phyloP scores from a whole-genome alignment of 257 asterid genomes.

The Lycium ferocissimum region DNA sequence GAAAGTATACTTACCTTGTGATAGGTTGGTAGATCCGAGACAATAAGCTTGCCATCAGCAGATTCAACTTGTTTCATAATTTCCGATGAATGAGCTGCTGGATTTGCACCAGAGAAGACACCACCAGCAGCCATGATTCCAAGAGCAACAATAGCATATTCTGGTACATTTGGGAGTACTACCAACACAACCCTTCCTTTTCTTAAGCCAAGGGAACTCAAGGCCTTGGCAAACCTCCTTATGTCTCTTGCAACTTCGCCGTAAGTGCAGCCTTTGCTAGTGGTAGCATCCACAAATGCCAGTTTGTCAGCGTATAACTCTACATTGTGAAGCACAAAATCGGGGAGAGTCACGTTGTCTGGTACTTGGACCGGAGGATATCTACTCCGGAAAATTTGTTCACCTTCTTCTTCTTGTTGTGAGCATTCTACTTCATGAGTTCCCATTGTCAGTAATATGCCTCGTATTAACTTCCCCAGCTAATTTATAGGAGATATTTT shows the following conservation, averaged over 20 bases:
- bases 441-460: conserved; percentile 48
- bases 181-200: conserved; percentile 84
- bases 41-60: conserved; percentile 85
- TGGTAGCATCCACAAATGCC: conserved; percentile 80
- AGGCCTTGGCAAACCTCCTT: conserved; percentile 76
- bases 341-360: conserved; percentile 68
- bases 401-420: conserved; percentile 41
- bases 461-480: neutral
- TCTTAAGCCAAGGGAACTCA: conserved; percentile 83
- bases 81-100: conserved; percentile 69
- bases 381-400: conserved; percentile 71
- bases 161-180: conserved; percentile 76
- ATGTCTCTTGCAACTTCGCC: conserved; percentile 67
- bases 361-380: conserved; percentile 75
- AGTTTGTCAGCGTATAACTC: conserved; percentile 60
- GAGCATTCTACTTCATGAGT: conserved; percentile 43
- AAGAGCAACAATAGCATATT: conserved; percentile 77
- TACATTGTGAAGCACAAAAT: conserved; percentile 69
- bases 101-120: conserved; percentile 89
- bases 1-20: conserved; percentile 56
- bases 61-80: conserved; percentile 86
- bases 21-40: conserved; percentile 77
- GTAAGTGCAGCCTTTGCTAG: conserved; percentile 71
- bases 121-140: conserved; percentile 98
- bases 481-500: neutral